A percentile compares a stretch with the other conserved stretches of the same genome.
These are phyloP conservation scores for Pestalotiopsis sp. DNA, from an alignment of 2,329 filamentous ascomycete genomes.

Conservation along the genomic window DNA sequence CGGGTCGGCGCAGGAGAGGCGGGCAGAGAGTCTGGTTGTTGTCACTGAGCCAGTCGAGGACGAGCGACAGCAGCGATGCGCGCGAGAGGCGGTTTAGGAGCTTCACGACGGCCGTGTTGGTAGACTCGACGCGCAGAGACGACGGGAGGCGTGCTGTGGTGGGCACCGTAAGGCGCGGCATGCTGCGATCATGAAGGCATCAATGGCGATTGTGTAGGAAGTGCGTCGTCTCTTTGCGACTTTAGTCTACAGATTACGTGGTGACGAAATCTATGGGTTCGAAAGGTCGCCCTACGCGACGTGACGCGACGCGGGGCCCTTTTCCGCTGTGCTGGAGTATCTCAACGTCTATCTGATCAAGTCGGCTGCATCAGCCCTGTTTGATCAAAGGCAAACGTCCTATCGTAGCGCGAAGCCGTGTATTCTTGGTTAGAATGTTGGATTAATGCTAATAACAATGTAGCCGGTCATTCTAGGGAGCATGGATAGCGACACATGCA, in stretches of 20 bases:
- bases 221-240: background rate
- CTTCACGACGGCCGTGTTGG: conserved; percentile 66
- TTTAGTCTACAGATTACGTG: background rate
- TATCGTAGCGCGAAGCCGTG: too few relatives aligned
- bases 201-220: background rate
- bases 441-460: background rate
- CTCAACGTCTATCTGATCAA: too few relatives aligned
- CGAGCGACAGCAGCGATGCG: conserved; percentile 70
- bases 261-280: background rate
- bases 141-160: conserved; percentile 74
- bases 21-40: conserved; percentile 60
- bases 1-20: conserved; percentile 54
- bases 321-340: background rate
- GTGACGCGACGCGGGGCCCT: background rate
- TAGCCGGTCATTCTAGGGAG: background rate
- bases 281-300: background rate
- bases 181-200: conserved; percentile 23
- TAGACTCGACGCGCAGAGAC: conserved; percentile 66
- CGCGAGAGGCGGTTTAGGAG: conserved; percentile 71
- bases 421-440: too few relatives aligned
- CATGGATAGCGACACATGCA: background rate
- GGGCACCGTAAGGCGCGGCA: conserved; percentile 66
- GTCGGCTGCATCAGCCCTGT: too few relatives aligned
- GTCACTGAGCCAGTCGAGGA: conserved; percentile 76
- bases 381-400: too few relatives aligned